phyloP scores from a whole-genome alignment of 371 early-diverging fungal species.

The Quaeritorhiza haematococci region DNA sequence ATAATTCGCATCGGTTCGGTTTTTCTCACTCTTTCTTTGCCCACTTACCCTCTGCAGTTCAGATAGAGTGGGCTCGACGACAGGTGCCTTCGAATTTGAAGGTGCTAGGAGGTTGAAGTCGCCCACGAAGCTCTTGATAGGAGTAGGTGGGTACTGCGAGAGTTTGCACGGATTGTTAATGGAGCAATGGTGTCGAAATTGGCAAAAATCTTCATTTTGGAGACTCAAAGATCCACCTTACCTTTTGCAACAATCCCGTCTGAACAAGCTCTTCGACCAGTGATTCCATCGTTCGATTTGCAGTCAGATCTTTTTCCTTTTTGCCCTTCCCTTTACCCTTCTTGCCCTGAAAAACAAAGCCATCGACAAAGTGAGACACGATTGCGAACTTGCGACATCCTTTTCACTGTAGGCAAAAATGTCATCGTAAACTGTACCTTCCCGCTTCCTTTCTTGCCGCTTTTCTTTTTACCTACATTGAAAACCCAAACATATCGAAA shows the following conservation, averaged over 20 bases:
- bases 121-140: constrained; percentile 32
- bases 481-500: not conserved
- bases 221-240: constrained; percentile 7
- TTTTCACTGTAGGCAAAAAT: not conserved
- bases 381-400: not conserved
- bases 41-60: constrained; percentile 35
- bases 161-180: not conserved
- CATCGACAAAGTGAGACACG: not conserved
- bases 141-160: constrained; percentile 13
- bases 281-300: constrained; percentile 50
- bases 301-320: constrained; percentile 58
- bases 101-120: constrained; percentile 32
- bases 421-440: constrained; percentile 18
- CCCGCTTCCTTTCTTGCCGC: constrained; percentile 31
- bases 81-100: constrained; percentile 22
- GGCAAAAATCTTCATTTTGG: too few species aligned
- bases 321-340: constrained; percentile 50
- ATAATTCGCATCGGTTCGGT: not conserved
- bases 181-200: too few species aligned
- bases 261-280: constrained; percentile 48
- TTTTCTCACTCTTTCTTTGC: too few species aligned
- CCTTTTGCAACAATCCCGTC: constrained; percentile 43
- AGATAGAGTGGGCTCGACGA: constrained; percentile 36
- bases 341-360: constrained; percentile 10
- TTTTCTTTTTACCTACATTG: constrained; percentile 30